phyloP scores from a whole-genome alignment of 768 basidiomycete genomes.

The Porpolomopsis calyptriformis region DNA sequence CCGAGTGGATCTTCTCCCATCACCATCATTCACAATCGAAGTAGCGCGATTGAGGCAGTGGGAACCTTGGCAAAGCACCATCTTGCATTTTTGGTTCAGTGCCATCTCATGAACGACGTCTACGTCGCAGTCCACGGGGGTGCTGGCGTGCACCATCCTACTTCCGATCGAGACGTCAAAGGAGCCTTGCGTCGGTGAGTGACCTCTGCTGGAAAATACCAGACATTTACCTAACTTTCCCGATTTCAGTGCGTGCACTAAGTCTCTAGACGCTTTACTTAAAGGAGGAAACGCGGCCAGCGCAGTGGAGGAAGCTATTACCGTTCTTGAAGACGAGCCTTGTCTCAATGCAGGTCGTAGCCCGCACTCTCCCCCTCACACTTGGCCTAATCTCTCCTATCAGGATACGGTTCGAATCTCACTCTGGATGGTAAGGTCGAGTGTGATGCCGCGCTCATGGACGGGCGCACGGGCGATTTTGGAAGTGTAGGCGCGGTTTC shows the following conservation, averaged over 20 bases:
- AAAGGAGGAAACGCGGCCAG: conserved; percentile 25
- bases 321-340: conserved; percentile 53
- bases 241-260: conserved; percentile 40
- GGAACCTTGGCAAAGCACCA: no score
- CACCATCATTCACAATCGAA: no score
- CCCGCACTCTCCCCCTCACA: neutral
- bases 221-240: neutral
- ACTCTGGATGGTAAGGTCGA: conserved; percentile 67
- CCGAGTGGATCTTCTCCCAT: no score
- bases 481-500: conserved; percentile 67
- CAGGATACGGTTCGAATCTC: conserved; percentile 71
- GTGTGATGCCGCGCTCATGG: conserved; percentile 75
- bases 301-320: conserved; percentile 45
- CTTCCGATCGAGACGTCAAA: conserved; percentile 43
- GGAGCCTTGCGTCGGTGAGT: conserved; percentile 44
- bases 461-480: conserved; percentile 31
- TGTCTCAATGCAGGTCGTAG: conserved; percentile 57
- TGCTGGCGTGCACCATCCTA: conserved; percentile 51
- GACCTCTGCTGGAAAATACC: neutral
- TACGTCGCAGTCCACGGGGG: conserved; percentile 69
- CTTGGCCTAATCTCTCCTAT: neutral
- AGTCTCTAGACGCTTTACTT: conserved; percentile 23
- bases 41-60: no score
- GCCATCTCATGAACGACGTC: conserved; percentile 8
- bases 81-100: neutral